A percentile compares a stretch with the other conserved stretches of the same genome.
Conservation (phyloP, 2,329 filamentous ascomycete species). For the Aspergillus novofumigatus region DNA sequence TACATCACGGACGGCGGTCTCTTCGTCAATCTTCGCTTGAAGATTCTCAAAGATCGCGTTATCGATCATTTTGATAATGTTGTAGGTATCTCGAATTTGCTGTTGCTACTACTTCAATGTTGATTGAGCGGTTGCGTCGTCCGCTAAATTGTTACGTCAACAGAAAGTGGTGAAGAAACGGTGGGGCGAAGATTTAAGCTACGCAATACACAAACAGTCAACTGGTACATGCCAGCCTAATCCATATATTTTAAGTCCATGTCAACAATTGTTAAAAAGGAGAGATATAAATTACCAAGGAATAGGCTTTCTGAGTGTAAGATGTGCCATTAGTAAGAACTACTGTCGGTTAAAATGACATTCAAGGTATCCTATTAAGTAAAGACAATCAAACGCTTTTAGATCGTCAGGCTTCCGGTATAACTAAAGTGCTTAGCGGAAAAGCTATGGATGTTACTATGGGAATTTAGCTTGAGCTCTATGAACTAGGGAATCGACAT, state of each 20-base stretch:
- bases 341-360: too few species aligned
- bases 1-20: conserved; percentile 73
- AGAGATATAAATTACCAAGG: not conserved
- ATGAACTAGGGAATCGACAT: too few species aligned
- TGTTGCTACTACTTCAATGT: conserved; percentile 21
- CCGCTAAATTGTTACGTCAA: conserved; percentile 15
- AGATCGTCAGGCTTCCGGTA: too few species aligned
- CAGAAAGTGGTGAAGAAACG: conserved; percentile 12
- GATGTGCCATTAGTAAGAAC: too few species aligned
- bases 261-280: not conserved
- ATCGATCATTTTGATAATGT: conserved; percentile 59
- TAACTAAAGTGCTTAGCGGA: too few species aligned
- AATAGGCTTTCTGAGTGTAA: too few species aligned
- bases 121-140: conserved; percentile 5
- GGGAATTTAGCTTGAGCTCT: too few species aligned
- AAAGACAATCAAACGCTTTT: too few species aligned
- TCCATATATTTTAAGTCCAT: not conserved
- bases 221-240: not conserved
- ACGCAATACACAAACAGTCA: not conserved
- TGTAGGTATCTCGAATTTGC: not conserved
- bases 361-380: too few species aligned
- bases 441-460: too few species aligned
- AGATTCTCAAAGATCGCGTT: conserved; percentile 82
- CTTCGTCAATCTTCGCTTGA: conserved; percentile 85
- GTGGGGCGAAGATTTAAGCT: conserved; percentile 9